phyloP scores from a whole-genome alignment of 192 early-diverging fungal genomes.

The Rhizophagus sp. region DNA sequence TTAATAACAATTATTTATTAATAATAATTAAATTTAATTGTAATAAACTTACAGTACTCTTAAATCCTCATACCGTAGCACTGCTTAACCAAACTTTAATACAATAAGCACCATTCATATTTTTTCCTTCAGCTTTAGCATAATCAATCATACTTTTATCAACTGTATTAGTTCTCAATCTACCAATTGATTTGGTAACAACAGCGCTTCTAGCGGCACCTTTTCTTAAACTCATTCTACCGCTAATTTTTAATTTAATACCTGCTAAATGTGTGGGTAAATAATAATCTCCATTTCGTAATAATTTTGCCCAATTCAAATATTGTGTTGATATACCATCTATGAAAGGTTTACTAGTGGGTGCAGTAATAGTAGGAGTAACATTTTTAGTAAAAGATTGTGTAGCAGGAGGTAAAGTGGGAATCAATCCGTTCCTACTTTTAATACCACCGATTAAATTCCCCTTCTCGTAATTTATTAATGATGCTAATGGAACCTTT shows the following conservation, averaged over 20 bases:
- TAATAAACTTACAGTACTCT: not conserved
- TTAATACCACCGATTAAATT: not conserved
- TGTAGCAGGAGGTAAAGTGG: not conserved
- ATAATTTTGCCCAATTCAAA: conserved; percentile 13
- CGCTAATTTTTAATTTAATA: conserved; percentile 16
- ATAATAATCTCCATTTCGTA: not conserved
- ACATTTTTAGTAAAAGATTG: no score
- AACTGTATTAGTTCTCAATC: conserved; percentile 4
- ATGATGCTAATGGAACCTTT: conserved; percentile 15
- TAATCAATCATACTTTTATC: conserved; percentile 24
- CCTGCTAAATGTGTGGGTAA: conserved; percentile 20
- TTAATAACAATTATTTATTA: not conserved
- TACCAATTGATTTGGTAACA: conserved; percentile 14
- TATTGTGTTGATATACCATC: not conserved
- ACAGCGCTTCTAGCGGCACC: conserved; percentile 14
- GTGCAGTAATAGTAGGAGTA: no score
- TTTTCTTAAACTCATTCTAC: conserved; percentile 21
- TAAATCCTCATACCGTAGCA: not conserved
- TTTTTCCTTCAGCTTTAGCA: conserved; percentile 21
- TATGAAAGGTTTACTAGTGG: not conserved
- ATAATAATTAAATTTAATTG: not conserved
- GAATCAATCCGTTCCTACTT: not conserved
- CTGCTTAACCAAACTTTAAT: conserved; percentile 24
- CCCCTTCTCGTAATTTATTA: not conserved
- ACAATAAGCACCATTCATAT: conserved; percentile 19